Evolutionary conservation across 306 rosid species (phyloP).

Genomic region (Citrullus amarus): DNA sequence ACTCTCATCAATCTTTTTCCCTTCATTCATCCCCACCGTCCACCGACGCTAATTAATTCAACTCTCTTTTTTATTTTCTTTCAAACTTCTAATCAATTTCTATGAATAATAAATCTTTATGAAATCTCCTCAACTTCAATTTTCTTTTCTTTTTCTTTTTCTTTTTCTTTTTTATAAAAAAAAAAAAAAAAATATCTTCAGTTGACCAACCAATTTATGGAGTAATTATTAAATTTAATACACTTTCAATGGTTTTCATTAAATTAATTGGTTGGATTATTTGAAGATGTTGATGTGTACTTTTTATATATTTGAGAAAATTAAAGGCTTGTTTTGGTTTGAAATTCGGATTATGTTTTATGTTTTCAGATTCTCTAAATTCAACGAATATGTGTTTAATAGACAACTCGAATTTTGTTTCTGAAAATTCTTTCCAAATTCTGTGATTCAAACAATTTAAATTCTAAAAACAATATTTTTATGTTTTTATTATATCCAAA

Average conservation of each 20-base stretch:
- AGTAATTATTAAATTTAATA: not conserved
- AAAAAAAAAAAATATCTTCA: not conserved
- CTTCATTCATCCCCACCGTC: not conserved
- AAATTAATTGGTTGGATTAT: not conserved
- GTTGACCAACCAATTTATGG: not conserved
- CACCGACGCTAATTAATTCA: constrained; percentile 4
- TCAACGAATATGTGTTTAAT: no score
- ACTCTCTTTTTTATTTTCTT: not conserved
- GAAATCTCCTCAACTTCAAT: not conserved
- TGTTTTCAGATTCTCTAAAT: no score
- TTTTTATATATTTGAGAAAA: not conserved
- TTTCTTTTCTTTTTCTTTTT: no score
- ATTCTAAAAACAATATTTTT: no score
- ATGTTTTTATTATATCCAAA: no score
- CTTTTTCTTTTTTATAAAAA: no score
- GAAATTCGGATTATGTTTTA: no score
- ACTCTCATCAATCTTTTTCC: not conserved
- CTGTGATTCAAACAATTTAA: no score
- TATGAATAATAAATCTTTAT: not conserved
- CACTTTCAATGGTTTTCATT: not conserved
- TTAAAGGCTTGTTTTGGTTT: no score
- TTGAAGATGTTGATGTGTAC: not conserved
- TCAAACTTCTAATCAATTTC: not conserved
- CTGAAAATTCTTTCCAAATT: no score
- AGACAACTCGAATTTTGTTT: no score